Conservation (phyloP, 768 basidiomycete species). For the Coprinopsis sp. region DNA sequence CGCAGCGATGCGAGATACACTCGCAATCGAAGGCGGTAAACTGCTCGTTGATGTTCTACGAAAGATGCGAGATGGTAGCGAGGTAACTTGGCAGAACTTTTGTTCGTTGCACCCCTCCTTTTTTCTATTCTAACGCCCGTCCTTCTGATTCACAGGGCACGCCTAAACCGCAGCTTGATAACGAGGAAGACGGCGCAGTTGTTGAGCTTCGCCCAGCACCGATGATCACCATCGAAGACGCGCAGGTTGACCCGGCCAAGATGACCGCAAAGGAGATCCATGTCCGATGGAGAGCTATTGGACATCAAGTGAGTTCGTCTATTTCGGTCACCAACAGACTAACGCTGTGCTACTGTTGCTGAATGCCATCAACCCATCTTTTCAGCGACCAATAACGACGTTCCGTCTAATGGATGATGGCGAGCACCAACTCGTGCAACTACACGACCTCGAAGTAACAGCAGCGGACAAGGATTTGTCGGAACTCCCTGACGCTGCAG, state of each 20-base stretch:
- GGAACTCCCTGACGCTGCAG: too few species aligned
- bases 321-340: not conserved
- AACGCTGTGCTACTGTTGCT: not conserved
- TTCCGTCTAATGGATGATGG: constrained; percentile 18
- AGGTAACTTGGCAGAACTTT: too few species aligned
- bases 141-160: constrained; percentile 44
- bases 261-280: constrained; percentile 56
- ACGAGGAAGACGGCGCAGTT: constrained; percentile 20
- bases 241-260: constrained; percentile 49
- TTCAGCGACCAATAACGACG: constrained; percentile 30
- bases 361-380: not conserved
- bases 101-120: constrained; percentile 14
- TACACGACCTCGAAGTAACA: constrained; percentile 26
- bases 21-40: constrained; percentile 63
- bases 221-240: constrained; percentile 49
- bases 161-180: constrained; percentile 40
- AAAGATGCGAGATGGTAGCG: constrained; percentile 48
- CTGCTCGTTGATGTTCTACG: constrained; percentile 69
- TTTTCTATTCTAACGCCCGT: not conserved
- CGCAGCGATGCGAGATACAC: constrained; percentile 44
- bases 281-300: constrained; percentile 55
- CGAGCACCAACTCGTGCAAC: constrained; percentile 32
- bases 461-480: constrained; percentile 35
- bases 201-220: constrained; percentile 46
- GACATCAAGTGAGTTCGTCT: constrained; percentile 52